A percentile compares a stretch with the other conserved stretches of the same genome.
Evolutionary conservation across 306 rosid genomes (phyloP).

Genomic region (Cyamopsis tetragonoloba): DNA sequence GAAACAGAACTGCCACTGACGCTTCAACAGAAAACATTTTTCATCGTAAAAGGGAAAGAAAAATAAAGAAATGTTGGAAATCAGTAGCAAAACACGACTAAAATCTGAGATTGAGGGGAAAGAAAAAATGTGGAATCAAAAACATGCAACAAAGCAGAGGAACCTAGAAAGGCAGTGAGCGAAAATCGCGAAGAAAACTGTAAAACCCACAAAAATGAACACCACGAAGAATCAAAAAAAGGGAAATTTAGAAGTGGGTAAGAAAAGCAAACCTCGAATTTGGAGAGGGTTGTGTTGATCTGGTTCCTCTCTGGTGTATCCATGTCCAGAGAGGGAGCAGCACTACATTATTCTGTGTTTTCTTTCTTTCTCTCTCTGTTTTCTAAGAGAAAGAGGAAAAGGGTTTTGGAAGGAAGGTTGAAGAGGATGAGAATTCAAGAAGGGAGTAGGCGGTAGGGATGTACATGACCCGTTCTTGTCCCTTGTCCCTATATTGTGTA

Average conservation of each 20-base stretch:
- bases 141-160: slow-evolving; percentile 28
- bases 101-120: background rate
- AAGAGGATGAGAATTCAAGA: slow-evolving; percentile 9
- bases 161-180: background rate
- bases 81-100: background rate
- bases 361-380: background rate
- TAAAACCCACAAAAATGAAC: background rate
- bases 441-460: slow-evolving; percentile 26
- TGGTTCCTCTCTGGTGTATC: slow-evolving; percentile 86
- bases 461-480: too few relatives aligned
- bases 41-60: background rate
- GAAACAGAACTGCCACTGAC: background rate
- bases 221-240: background rate
- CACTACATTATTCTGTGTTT: slow-evolving; percentile 22
- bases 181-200: background rate
- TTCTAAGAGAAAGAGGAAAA: slow-evolving; percentile 24
- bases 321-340: slow-evolving; percentile 49
- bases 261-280: slow-evolving; percentile 59
- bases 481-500: too few relatives aligned
- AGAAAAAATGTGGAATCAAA: background rate
- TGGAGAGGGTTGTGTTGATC: slow-evolving; percentile 54
- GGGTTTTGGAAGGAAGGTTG: too few relatives aligned
- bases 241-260: background rate
- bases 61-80: background rate
- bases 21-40: background rate